Conservation (phyloP, 345 rosid species). For the Salix dunnii region DNA sequence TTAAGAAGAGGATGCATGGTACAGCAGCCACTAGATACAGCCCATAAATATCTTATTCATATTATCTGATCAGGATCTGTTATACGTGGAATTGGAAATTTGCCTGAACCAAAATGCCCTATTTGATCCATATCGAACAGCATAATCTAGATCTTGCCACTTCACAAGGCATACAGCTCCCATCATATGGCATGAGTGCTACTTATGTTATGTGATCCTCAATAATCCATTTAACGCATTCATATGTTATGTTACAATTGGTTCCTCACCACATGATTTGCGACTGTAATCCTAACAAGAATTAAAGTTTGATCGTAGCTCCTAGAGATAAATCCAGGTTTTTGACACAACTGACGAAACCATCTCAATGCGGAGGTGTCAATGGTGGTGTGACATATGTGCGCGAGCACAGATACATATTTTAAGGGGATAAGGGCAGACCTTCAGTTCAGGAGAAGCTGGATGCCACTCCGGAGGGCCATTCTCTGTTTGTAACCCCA, state of each 20-base stretch:
- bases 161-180: background rate
- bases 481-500: conserved; percentile 82
- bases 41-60: background rate
- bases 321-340: background rate
- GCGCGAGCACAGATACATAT: background rate
- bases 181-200: background rate
- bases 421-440: conserved; percentile 12
- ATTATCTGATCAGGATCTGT: background rate
- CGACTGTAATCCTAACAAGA: background rate
- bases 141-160: background rate
- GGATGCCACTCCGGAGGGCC: conserved; percentile 99
- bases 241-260: background rate
- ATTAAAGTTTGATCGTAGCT: background rate
- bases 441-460: conserved; percentile 81
- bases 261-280: background rate
- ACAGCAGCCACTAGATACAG: background rate
- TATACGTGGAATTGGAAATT: background rate
- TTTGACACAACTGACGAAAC: background rate
- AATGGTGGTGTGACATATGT: background rate
- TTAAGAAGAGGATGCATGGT: background rate
- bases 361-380: background rate
- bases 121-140: background rate
- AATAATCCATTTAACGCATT: background rate
- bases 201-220: background rate
- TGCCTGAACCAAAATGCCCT: background rate